Base-by-base conservation (phyloP, 2,329 filamentous ascomycete species). In the Fusarium sp. region DNA sequence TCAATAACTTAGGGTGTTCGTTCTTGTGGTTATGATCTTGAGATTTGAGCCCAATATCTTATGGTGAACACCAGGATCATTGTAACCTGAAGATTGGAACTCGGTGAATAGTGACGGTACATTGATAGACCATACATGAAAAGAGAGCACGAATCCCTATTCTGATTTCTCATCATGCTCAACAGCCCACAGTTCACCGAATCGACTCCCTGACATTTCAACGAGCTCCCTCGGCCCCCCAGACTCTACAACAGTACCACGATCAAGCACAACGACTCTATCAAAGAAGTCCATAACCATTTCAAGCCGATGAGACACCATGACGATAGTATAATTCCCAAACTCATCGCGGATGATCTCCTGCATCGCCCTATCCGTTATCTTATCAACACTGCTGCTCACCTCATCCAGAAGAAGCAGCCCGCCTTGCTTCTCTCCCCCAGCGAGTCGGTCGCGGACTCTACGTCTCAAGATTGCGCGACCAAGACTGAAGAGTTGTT, bases 401-500 rank as follows among this genome's bases (percentile, higher is more conserved):
- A 82, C 77, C 67, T 83, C 82, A 19, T 83, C 81, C 4, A 83
- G 73, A 4, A 83, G 45, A 14, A 83, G 47, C 0, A 82, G 11
- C 0, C 73, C 73, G 2, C 73, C 70, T n/a, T 56, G 52, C 21
- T 66, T 73, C 44, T 73, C 65, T 4, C 49, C 7, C 2, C 20
- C 24, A 6, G 28, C 34, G 1, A 63, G 56, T n/a, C 58, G 63
- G 11, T 73, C 67, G 4, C 71, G 65, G 1, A 73, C 65, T 1
- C 70, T 50, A 3, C 70, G 57, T 6, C 83, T 77, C 9, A 91
- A 74, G 19, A 90, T 80, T 0, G 87, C 88, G 1, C 88, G 77
- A 0, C 85, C 88, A 2, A 91, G 81, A 64, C 84, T 88, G 67
- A 91, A 89, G 0, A 91, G 80, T 69, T 91, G 89, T 43, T 83